Percentiles rank a stretch among this genome's conserved stretches.
phyloP scores from a whole-genome alignment of 78 protist species.

The Dictyostelium citrinum region DNA sequence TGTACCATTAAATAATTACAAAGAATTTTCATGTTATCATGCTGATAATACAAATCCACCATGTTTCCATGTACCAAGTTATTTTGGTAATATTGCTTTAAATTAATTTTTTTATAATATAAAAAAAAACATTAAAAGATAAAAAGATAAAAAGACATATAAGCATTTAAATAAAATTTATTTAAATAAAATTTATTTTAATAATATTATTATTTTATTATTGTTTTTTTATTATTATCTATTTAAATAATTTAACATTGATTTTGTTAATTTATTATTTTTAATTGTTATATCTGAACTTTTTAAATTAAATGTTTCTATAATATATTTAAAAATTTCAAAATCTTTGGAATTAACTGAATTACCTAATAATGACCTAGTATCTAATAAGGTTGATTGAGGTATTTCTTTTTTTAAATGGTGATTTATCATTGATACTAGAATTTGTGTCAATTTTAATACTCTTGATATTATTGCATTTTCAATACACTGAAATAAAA shows the following conservation, averaged over 20 bases:
- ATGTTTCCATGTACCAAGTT: constrained; percentile 63
- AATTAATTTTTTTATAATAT: neutral
- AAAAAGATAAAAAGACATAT: neutral
- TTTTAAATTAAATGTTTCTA: neutral
- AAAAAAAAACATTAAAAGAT: too few species aligned
- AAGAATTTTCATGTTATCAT: constrained; percentile 29
- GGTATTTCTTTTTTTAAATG: neutral
- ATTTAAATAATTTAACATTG: neutral
- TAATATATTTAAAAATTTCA: neutral
- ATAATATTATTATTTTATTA: neutral
- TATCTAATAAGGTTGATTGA: neutral
- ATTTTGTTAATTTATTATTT: neutral
- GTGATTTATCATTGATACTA: neutral
- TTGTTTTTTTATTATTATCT: neutral
- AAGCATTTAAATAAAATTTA: neutral
- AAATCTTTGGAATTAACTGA: neutral
- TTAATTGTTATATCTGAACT: neutral
- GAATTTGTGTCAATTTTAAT: neutral
- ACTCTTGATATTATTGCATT: neutral
- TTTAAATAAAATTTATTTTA: neutral
- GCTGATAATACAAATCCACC: constrained; percentile 34
- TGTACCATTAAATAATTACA: neutral
- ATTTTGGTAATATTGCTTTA: constrained; percentile 17
- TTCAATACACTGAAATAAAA: neutral
- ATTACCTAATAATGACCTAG: neutral